Conservation (phyloP, 139 green algal species). For the Nannochloris sp. region DNA sequence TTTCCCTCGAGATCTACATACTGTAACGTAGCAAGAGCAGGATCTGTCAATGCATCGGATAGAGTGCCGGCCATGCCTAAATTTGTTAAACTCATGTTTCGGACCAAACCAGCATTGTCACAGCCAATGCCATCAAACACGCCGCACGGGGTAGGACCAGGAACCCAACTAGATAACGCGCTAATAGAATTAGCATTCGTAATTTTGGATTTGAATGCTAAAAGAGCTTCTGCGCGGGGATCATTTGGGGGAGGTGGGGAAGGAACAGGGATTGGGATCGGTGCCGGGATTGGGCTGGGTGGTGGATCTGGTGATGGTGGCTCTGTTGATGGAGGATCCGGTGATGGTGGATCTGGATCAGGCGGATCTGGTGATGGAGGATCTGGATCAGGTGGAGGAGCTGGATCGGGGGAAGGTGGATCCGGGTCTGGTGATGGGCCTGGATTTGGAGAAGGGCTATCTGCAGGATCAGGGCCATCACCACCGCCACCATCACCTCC, state of each 20-base stretch:
- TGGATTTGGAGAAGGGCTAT: background rate
- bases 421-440: background rate
- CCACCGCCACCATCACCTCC: no score
- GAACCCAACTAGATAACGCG: slow-evolving; percentile 21
- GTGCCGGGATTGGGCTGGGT: background rate
- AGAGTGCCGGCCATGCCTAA: slow-evolving; percentile 6
- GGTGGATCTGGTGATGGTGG: background rate
- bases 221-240: background rate
- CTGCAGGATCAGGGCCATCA: no score
- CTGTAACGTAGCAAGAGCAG: background rate
- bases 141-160: slow-evolving; percentile 8
- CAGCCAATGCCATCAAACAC: slow-evolving; percentile 17
- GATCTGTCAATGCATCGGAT: background rate
- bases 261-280: background rate
- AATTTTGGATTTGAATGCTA: slow-evolving; percentile 13
- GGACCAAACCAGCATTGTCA: background rate
- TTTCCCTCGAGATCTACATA: slow-evolving; percentile 25
- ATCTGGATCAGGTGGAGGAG: background rate
- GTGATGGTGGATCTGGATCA: background rate
- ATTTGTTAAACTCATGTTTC: slow-evolving; percentile 6
- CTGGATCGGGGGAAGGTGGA: background rate
- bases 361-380: background rate
- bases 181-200: background rate
- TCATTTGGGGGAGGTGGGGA: background rate
- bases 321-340: background rate